Evolutionary conservation across 352 stramenopile species (phyloP).

Genomic region (Albugo laibachii): DNA sequence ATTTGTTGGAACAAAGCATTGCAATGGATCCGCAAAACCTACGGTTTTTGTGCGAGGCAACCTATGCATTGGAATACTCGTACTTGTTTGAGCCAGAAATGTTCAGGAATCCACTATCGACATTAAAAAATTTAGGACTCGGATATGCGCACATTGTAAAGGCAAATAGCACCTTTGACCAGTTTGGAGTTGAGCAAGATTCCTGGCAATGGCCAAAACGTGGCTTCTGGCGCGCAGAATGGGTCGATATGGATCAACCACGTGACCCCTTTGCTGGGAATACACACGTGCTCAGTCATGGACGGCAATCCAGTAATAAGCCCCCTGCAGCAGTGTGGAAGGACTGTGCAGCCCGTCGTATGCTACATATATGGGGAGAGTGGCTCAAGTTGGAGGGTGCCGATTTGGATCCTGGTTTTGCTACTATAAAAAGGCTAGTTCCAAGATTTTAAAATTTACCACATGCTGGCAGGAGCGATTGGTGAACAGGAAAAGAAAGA

Average conservation of each 20-base stretch:
- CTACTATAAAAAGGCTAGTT: no score
- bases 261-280: not conserved
- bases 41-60: constrained; percentile 38
- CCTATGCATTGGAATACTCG: constrained; percentile 42
- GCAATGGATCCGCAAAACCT: constrained; percentile 42
- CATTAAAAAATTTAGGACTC: constrained; percentile 87
- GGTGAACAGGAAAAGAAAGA: no score
- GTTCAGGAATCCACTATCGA: constrained; percentile 32
- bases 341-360: no score
- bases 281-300: no score
- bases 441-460: no score
- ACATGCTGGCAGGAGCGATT: no score
- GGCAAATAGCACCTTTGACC: constrained; percentile 11
- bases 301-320: no score
- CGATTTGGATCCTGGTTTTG: no score
- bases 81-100: constrained; percentile 43
- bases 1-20: constrained; percentile 74
- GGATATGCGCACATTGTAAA: constrained; percentile 87
- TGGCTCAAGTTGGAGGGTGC: no score
- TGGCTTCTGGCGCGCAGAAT: constrained; percentile 3
- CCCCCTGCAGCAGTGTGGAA: no score
- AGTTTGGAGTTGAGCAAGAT: constrained; percentile 3
- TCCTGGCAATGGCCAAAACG: not conserved
- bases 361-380: no score
- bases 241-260: not conserved